Evolutionary conservation across 345 rosid species (phyloP), one percentile per base, ranked within the genome.

Genomic region (Psidium guajava): DNA sequence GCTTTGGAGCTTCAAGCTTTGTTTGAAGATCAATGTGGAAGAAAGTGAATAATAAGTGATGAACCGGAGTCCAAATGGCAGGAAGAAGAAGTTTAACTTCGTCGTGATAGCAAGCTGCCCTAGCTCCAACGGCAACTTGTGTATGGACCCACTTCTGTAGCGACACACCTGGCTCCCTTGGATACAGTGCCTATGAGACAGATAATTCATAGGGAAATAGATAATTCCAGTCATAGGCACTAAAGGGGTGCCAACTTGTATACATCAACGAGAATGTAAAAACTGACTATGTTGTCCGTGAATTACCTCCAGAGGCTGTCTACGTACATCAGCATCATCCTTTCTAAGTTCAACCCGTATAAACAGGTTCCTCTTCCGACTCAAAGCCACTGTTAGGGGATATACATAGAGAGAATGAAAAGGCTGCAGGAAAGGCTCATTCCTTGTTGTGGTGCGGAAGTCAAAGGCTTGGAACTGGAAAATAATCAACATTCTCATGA

Each of bases 1-100:
- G 99, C 89, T 96, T 95, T 87, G 99, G 98, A 90, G 98, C 98
- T 92, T 97, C 99, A 88, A 97, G 91, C 89, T 96, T 97, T 81
- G 98, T 95, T 86, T 96, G 99, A 87, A 97, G 98, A 91, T 97
- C 99, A 86, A 96, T 94, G 88, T 97, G 99, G 89, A 91, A 96
- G 88, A 97, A 96, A 83, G 99, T 97, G 93, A 97, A 97, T 87
- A 97, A 86, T 77, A 97, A 93, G 91, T 97, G 99, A 93, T 97
- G 99, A 75, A 89, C 85, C 47, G 98, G 98, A 74, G 98, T 97
- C 99, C 98, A 97, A 49, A 92, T 88, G 64, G 98, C 94, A 88
- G 99, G 96, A 69, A 97, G 96, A 50, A 95, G 94, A 87, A 94
- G 90, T 91, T 96, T 97, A 85, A 97, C 89, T 90, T 97, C 98